Conservation (phyloP, 2,329 filamentous ascomycete species). For the Kalmusia sp. region DNA sequence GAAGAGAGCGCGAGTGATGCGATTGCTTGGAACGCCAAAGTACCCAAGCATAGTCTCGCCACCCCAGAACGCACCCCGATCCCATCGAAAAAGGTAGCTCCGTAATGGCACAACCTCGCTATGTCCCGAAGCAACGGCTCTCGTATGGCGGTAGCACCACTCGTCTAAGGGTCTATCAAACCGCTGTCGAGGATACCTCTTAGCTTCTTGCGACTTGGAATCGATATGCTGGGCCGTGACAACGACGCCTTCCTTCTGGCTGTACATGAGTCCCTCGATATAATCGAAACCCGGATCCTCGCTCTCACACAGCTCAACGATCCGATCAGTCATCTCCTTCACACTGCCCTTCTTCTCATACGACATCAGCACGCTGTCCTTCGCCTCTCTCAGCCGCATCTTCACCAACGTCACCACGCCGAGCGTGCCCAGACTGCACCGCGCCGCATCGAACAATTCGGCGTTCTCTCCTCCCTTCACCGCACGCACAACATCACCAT, state of each 20-base stretch:
- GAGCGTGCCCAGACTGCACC: slow-evolving; percentile 68
- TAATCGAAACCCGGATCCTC: slow-evolving; percentile 45
- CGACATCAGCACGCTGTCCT: slow-evolving; percentile 51
- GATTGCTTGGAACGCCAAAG: slow-evolving; percentile 64
- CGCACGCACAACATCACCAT: slow-evolving; percentile 61
- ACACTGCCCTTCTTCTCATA: slow-evolving; percentile 54
- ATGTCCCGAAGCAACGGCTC: neutral
- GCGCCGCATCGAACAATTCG: slow-evolving; percentile 68
- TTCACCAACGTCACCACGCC: slow-evolving; percentile 65
- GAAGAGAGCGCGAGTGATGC: slow-evolving; percentile 61
- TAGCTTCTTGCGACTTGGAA: neutral
- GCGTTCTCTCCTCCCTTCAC: slow-evolving; percentile 51
- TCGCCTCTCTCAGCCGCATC: slow-evolving; percentile 50
- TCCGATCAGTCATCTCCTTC: slow-evolving; percentile 43
- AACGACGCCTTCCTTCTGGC: slow-evolving; percentile 13
- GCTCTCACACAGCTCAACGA: slow-evolving; percentile 39
- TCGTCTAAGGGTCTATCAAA: slow-evolving; percentile 49
- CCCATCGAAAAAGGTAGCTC: slow-evolving; percentile 74
- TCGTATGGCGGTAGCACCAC: slow-evolving; percentile 54
- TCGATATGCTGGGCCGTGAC: slow-evolving; percentile 10
- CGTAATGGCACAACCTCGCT: slow-evolving; percentile 58
- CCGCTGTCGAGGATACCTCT: slow-evolving; percentile 2
- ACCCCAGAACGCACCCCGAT: slow-evolving; percentile 71
- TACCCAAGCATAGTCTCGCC: slow-evolving; percentile 64
- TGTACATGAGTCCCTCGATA: slow-evolving; percentile 55